phyloP scores from a whole-genome alignment of 2,329 filamentous ascomycete genomes.

The Coniochaeta prunicola region DNA sequence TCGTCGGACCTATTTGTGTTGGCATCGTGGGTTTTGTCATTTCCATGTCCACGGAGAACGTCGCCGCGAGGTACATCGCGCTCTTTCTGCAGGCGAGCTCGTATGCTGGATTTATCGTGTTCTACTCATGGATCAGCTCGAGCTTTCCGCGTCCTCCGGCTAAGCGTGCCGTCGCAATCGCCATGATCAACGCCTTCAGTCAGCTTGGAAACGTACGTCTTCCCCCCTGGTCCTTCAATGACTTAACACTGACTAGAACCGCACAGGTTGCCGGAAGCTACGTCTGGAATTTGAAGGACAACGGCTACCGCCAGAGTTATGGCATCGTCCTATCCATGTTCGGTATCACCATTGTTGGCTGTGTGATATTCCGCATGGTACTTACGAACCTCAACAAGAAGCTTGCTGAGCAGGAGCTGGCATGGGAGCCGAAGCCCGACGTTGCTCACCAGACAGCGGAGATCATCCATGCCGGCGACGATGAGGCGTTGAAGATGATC shows the following conservation, averaged over 20 bases:
- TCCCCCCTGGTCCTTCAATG: neutral
- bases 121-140: constrained; percentile 51
- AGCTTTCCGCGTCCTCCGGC: constrained; percentile 51
- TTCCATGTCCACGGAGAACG: constrained; percentile 48
- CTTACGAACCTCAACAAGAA: constrained; percentile 38
- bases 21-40: constrained; percentile 53
- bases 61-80: constrained; percentile 51
- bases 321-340: constrained; percentile 61
- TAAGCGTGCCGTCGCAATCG: constrained; percentile 54
- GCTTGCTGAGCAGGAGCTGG: constrained; percentile 33
- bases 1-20: constrained; percentile 42
- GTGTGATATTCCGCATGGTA: constrained; percentile 38
- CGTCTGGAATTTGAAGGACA: constrained; percentile 51
- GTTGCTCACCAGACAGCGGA: constrained; percentile 32
- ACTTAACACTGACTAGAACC: neutral
- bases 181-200: constrained; percentile 51
- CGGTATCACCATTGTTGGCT: constrained; percentile 47
- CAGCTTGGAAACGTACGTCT: constrained; percentile 42
- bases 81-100: constrained; percentile 52
- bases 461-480: constrained; percentile 29
- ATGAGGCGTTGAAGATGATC: constrained; percentile 34
- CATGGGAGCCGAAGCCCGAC: constrained; percentile 24
- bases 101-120: constrained; percentile 50
- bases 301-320: constrained; percentile 58
- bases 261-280: constrained; percentile 47